A percentile compares a stretch with the other conserved stretches of the same genome.
Evolutionary conservation across 805 yeast species (phyloP).

Genomic region (Kluyveromyces wickerhamii): DNA sequence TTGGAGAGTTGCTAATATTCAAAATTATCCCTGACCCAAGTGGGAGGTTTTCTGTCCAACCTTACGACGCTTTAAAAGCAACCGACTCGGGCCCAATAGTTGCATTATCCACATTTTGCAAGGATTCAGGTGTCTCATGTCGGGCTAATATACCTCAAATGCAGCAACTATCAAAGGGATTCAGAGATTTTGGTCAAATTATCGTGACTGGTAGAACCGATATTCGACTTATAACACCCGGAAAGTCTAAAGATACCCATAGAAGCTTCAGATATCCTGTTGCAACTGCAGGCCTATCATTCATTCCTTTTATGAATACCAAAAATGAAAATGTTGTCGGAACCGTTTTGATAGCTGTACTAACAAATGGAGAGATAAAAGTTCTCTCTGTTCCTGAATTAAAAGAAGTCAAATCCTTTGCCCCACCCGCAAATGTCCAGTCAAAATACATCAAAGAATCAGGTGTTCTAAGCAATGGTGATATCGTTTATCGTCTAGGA

Average conservation of each 20-base stretch:
- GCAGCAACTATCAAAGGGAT: conserved; percentile 52
- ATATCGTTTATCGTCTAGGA: conserved; percentile 47
- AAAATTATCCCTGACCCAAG: conserved; percentile 54
- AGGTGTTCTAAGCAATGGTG: conserved; percentile 46
- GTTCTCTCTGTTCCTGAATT: conserved; percentile 52
- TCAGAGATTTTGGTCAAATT: conserved; percentile 53
- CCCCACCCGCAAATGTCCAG: conserved; percentile 37
- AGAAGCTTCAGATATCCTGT: conserved; percentile 46
- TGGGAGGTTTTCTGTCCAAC: conserved; percentile 54
- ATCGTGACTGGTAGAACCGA: conserved; percentile 50
- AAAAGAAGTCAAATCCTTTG: conserved; percentile 44
- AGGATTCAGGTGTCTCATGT: conserved; percentile 54
- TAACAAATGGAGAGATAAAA: conserved; percentile 41
- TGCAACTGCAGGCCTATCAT: conserved; percentile 44
- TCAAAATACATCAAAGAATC: conserved; percentile 36
- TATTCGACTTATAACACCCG: conserved; percentile 52
- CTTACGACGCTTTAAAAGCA: conserved; percentile 40
- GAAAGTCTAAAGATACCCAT: conserved; percentile 56
- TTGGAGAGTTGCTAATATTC: conserved; percentile 61
- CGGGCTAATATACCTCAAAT: conserved; percentile 53
- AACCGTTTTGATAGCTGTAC: conserved; percentile 39
- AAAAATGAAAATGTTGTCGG: conserved; percentile 31
- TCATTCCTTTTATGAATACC: conserved; percentile 20
- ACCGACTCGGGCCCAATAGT: conserved; percentile 43
- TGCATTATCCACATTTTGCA: conserved; percentile 49